Percentiles rank a stretch among this genome's conserved stretches.
These are phyloP conservation scores for Anethum foeniculum DNA, from an alignment of 140 eudicot genomes.

Conservation along the genomic window DNA sequence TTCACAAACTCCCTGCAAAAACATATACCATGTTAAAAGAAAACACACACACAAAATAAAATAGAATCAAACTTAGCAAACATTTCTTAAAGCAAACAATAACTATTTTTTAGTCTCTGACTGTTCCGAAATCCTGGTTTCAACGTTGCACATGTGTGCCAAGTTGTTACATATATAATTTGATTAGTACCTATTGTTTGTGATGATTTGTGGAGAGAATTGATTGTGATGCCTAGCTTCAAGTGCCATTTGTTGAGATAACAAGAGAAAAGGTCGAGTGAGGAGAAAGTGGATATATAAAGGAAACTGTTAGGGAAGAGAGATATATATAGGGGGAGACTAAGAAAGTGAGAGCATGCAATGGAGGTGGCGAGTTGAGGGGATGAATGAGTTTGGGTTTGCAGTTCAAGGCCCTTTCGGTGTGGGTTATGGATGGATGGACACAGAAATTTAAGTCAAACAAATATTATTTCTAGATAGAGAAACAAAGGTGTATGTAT, in stretches of 20 bases:
- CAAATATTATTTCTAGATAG: background rate
- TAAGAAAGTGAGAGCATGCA: conserved; percentile 11
- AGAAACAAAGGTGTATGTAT: background rate
- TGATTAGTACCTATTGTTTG: conserved; percentile 15
- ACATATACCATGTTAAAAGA: background rate
- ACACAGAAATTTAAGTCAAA: conserved; percentile 2
- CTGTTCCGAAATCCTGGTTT: no score
- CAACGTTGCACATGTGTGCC: background rate
- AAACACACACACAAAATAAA: background rate
- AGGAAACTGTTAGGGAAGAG: background rate
- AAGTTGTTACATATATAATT: no score
- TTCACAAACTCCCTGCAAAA: conserved; percentile 17
- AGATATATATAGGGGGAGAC: background rate
- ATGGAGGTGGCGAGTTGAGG: conserved; percentile 3
- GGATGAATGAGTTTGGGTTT: conserved; percentile 7
- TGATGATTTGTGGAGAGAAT: conserved; percentile 19
- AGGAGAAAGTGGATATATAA: background rate
- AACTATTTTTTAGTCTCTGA: no score
- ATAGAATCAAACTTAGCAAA: background rate
- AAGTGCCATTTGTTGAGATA: conserved; percentile 20
- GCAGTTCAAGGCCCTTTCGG: background rate
- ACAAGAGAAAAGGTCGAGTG: background rate
- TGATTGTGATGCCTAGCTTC: conserved; percentile 27
- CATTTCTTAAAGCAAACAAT: no score
- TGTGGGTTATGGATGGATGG: background rate